These are phyloP conservation scores for Themeda triandra DNA, from an alignment of 176 grass and related monocot genomes.

Conservation along the genomic window DNA sequence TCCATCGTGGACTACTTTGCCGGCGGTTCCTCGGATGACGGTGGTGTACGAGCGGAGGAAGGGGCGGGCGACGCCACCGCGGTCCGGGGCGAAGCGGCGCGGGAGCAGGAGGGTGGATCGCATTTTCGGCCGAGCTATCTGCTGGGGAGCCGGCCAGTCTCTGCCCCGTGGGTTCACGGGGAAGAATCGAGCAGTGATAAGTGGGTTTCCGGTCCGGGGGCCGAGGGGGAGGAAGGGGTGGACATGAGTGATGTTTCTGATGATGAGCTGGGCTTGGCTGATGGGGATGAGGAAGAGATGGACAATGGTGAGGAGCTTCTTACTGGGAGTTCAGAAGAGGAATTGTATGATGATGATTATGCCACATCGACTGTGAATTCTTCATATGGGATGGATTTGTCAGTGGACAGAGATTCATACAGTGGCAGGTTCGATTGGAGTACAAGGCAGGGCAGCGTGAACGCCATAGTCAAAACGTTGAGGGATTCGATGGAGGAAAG, in stretches of 20 bases:
- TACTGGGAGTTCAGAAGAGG: not conserved
- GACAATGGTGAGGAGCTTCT: not conserved
- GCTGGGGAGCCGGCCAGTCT: not conserved
- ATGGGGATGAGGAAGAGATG: not conserved
- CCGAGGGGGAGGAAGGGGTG: not conserved
- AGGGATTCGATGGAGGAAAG: slow-evolving; percentile 37
- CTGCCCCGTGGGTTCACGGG: slow-evolving; percentile 55
- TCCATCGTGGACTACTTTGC: slow-evolving; percentile 38
- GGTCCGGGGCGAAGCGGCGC: not conserved
- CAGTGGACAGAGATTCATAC: not conserved
- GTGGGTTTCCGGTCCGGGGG: not conserved
- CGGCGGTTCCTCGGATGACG: not conserved
- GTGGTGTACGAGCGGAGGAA: not conserved
- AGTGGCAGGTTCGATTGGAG: not conserved
- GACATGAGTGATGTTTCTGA: slow-evolving; percentile 22
- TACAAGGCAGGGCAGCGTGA: slow-evolving; percentile 3
- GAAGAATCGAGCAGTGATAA: not conserved
- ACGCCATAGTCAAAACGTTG: slow-evolving; percentile 42
- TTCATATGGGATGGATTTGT: slow-evolving; percentile 9
- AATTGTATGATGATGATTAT: not conserved
- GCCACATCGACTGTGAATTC: not conserved
- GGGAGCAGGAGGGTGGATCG: not conserved
- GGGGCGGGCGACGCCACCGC: not conserved
- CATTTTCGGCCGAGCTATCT: slow-evolving; percentile 17
- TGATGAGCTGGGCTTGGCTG: slow-evolving; percentile 1